phyloP scores from a whole-genome alignment of 768 basidiomycete species.

The Leccinum incarnatum region DNA sequence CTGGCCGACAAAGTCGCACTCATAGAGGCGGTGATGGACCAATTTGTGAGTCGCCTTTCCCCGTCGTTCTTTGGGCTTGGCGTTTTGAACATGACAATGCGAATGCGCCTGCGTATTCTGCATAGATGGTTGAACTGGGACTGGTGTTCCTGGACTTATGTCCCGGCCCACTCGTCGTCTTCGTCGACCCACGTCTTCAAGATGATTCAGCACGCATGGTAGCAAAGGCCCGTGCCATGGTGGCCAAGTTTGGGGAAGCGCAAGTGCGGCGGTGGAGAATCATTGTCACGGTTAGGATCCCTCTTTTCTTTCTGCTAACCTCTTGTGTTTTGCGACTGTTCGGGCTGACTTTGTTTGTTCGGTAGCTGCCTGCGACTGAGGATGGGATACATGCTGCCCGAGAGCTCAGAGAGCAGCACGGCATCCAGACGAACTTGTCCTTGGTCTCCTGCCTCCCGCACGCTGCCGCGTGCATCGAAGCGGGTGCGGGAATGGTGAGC shows the following conservation, averaged over 20 bases:
- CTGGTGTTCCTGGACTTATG: slow-evolving; percentile 41
- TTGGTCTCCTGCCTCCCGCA: slow-evolving; percentile 55
- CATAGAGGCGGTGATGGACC: slow-evolving; percentile 21
- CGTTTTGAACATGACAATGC: not conserved
- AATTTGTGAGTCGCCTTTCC: slow-evolving; percentile 30
- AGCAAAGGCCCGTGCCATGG: slow-evolving; percentile 39
- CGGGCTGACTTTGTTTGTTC: not conserved
- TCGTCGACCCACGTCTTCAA: slow-evolving; percentile 50
- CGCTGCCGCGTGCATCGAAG: slow-evolving; percentile 53
- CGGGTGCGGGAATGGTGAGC: slow-evolving; percentile 46
- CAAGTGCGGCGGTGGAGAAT: slow-evolving; percentile 40
- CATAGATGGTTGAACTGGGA: slow-evolving; percentile 52
- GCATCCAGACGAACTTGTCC: slow-evolving; percentile 50
- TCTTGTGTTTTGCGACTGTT: not conserved
- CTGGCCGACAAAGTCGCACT: slow-evolving; percentile 16
- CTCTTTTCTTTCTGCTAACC: not conserved
- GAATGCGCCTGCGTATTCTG: not conserved
- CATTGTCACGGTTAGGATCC: slow-evolving; percentile 39
- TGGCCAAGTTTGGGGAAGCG: slow-evolving; percentile 39
- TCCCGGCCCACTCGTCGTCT: slow-evolving; percentile 47
- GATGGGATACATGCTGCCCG: slow-evolving; percentile 49
- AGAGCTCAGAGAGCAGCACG: slow-evolving; percentile 35
- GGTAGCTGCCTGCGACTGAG: slow-evolving; percentile 57
- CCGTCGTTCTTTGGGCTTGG: not conserved
- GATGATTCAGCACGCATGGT: slow-evolving; percentile 39